Percentiles rank a stretch among this genome's conserved stretches.
phyloP scores from a whole-genome alignment of 2,329 filamentous ascomycete genomes.

The Beauveria sp. region DNA sequence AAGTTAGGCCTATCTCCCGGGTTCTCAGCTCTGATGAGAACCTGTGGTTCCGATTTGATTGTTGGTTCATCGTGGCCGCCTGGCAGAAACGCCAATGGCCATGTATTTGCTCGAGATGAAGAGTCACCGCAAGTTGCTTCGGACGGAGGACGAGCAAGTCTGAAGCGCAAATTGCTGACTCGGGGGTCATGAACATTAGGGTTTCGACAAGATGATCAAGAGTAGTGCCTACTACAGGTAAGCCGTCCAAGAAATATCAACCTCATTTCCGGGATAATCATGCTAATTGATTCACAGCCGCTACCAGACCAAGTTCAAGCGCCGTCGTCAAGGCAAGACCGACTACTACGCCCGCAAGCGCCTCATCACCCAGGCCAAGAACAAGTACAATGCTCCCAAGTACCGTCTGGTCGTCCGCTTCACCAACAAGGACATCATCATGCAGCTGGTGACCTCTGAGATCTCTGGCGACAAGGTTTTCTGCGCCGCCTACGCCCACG shows the following conservation, averaged over 20 bases:
- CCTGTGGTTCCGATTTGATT: not conserved
- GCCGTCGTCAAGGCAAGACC: constrained; percentile 93
- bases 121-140: constrained; percentile 99
- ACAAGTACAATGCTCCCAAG: constrained; percentile 99
- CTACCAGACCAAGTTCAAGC: constrained; percentile 99
- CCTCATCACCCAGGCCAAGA: constrained; percentile 99
- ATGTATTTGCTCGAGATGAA: constrained; percentile 31
- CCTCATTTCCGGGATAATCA: not conserved
- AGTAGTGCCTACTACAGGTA: constrained; percentile 98
- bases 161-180: constrained; percentile 99
- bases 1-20: constrained; percentile 43
- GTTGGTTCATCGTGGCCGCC: not conserved
- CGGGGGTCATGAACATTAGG: constrained; percentile 57
- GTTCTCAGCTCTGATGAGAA: not conserved
- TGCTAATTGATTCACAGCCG: constrained; percentile 52
- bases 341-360: constrained; percentile 99
- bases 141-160: constrained; percentile 56
- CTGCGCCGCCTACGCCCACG: constrained; percentile 85
- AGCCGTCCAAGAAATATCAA: constrained; percentile 30
- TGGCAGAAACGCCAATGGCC: constrained; percentile 36
- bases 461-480: constrained; percentile 98
- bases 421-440: constrained; percentile 99
- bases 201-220: constrained; percentile 93
- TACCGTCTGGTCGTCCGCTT: constrained; percentile 99
- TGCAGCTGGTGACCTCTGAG: constrained; percentile 94